phyloP scores from a whole-genome alignment of 768 basidiomycete species.

The Neoboletus magnificus region DNA sequence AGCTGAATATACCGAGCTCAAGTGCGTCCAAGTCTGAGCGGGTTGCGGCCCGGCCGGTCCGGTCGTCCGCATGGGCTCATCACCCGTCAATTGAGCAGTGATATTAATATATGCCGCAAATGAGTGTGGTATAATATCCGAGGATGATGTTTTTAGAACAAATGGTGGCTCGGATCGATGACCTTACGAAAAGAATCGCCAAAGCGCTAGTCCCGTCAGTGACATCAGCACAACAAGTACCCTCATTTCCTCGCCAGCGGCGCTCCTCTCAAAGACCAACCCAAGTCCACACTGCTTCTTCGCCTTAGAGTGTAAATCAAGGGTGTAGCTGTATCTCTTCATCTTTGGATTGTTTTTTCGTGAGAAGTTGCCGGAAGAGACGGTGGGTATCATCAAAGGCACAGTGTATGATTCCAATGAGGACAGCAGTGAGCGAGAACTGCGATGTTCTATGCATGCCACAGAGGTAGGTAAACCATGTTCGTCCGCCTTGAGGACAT shows the following conservation, averaged over 20 bases:
- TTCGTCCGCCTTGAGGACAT: constrained; percentile 55
- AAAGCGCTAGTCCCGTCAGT: constrained; percentile 29
- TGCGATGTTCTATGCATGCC: constrained; percentile 46
- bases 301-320: constrained; percentile 33
- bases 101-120: background rate
- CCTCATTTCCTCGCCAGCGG: constrained; percentile 65
- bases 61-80: too few relatives aligned
- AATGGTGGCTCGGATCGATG: background rate
- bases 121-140: background rate
- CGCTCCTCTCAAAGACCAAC: constrained; percentile 53
- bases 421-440: constrained; percentile 25
- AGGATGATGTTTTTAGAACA: background rate
- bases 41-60: too few relatives aligned
- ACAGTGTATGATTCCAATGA: constrained; percentile 19
- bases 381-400: constrained; percentile 28
- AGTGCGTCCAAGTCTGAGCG: too few relatives aligned
- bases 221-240: constrained; percentile 25
- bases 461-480: constrained; percentile 61
- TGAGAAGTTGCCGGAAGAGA: constrained; percentile 12
- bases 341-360: constrained; percentile 31
- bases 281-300: constrained; percentile 40
- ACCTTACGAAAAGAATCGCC: constrained; percentile 30
- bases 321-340: constrained; percentile 22
- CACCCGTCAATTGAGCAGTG: background rate
- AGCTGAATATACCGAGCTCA: too few relatives aligned